Evolutionary conservation across 1,139 yeast genomes (phyloP).

Genomic region (Yamadazyma trypodendri): DNA sequence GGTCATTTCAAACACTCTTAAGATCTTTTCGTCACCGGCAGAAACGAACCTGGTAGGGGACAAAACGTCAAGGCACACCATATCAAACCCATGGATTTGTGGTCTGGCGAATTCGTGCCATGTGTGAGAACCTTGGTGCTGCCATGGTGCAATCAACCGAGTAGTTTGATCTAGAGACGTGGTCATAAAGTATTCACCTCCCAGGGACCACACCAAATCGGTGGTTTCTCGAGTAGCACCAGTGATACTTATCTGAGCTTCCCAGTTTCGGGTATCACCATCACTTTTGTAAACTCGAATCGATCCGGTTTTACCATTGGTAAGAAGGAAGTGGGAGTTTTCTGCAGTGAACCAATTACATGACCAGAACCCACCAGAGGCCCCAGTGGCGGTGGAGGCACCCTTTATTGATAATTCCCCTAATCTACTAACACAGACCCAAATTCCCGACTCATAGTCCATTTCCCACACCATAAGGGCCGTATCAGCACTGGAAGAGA

Average conservation of each 20-base stretch:
- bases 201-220: slow-evolving; percentile 74
- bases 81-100: slow-evolving; percentile 97
- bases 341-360: slow-evolving; percentile 66
- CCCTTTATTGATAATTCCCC: slow-evolving; percentile 96
- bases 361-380: slow-evolving; percentile 97
- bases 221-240: slow-evolving; percentile 79
- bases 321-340: slow-evolving; percentile 48
- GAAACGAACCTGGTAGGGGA: slow-evolving; percentile 70
- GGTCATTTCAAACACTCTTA: slow-evolving; percentile 91
- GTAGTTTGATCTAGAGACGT: slow-evolving; percentile 94
- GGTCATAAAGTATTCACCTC: slow-evolving; percentile 66
- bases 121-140: slow-evolving; percentile 21
- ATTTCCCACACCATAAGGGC: slow-evolving; percentile 96
- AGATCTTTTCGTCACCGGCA: slow-evolving; percentile 93
- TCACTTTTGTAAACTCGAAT: slow-evolving; percentile 72
- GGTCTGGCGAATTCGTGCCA: slow-evolving; percentile 97
- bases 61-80: slow-evolving; percentile 77
- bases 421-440: slow-evolving; percentile 78
- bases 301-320: slow-evolving; percentile 91
- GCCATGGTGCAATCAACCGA: slow-evolving; percentile 72
- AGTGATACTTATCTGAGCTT: slow-evolving; percentile 60
- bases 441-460: slow-evolving; percentile 81
- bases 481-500: slow-evolving; percentile 92
- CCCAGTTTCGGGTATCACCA: slow-evolving; percentile 43
- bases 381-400: slow-evolving; percentile 97